Evolutionary conservation across 1,284 basidiomycete genomes (phyloP).

Genomic region (Cutaneotrichosporon cyanovorans): DNA sequence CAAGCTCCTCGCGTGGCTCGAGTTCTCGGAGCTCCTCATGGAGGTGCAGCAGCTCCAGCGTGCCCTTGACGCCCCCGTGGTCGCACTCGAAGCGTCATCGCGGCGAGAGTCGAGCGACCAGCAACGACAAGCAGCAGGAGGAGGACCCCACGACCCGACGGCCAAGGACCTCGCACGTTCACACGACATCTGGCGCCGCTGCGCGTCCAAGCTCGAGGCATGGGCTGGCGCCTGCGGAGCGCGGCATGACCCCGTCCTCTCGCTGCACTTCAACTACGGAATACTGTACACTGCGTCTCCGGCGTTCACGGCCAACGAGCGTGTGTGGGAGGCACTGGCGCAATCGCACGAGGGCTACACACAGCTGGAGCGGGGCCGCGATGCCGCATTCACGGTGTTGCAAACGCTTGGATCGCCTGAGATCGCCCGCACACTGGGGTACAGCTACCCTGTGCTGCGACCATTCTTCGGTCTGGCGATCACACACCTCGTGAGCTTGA

Average conservation of each 20-base stretch:
- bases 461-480: constrained; percentile 39
- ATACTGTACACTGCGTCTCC: constrained; percentile 38
- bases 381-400: constrained; percentile 40
- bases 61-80: neutral
- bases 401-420: constrained; percentile 38
- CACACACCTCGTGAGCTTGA: constrained; percentile 29
- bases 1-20: constrained; percentile 44
- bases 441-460: constrained; percentile 39
- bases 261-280: constrained; percentile 40
- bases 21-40: constrained; percentile 39
- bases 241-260: constrained; percentile 26
- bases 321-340: constrained; percentile 35
- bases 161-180: constrained; percentile 7
- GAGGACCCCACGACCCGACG: neutral
- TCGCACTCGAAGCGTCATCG: constrained; percentile 1
- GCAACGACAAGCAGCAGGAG: neutral
- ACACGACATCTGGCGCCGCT: constrained; percentile 29
- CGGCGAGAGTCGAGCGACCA: neutral
- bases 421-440: constrained; percentile 39
- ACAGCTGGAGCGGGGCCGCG: constrained; percentile 37
- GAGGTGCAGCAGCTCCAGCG: constrained; percentile 22
- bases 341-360: constrained; percentile 32
- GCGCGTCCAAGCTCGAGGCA: constrained; percentile 27
- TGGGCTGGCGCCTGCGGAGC: constrained; percentile 32
- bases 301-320: constrained; percentile 24